Conservation (phyloP, 108 stramenopile genomes). For the Cyclotella kingstonii region DNA sequence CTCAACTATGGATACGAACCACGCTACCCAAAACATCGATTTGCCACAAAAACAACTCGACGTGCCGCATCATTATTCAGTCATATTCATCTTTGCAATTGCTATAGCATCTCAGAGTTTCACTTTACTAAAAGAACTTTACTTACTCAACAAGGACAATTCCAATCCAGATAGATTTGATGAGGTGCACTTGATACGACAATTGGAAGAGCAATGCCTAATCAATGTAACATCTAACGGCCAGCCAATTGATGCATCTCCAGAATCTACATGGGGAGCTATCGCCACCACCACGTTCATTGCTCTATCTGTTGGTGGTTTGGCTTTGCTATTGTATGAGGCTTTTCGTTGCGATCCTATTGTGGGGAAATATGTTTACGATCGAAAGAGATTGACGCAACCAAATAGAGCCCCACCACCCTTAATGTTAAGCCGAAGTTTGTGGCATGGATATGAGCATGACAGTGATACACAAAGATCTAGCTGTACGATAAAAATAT, state of each 20-base stretch:
- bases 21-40: neutral
- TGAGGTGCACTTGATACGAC: neutral
- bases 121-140: neutral
- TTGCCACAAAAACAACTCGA: neutral
- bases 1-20: no score
- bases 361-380: constrained; percentile 40
- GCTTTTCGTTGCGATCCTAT: constrained; percentile 36
- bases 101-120: neutral
- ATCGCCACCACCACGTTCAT: constrained; percentile 13
- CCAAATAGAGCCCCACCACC: constrained; percentile 42
- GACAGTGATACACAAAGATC: constrained; percentile 3
- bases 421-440: constrained; percentile 42
- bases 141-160: neutral
- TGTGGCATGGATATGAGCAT: constrained; percentile 28
- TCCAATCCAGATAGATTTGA: neutral
- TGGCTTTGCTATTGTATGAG: constrained; percentile 19
- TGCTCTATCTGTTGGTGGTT: constrained; percentile 7
- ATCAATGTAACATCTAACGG: neutral
- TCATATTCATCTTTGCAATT: neutral
- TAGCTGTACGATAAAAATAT: no score
- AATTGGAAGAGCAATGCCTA: neutral
- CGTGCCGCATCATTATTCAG: constrained; percentile 2
- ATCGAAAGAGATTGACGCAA: constrained; percentile 39
- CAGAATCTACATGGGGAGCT: constrained; percentile 12
- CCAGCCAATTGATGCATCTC: neutral